Conservation (phyloP, 2,329 filamentous ascomycete species). For the Ophiosphaerella korrae region DNA sequence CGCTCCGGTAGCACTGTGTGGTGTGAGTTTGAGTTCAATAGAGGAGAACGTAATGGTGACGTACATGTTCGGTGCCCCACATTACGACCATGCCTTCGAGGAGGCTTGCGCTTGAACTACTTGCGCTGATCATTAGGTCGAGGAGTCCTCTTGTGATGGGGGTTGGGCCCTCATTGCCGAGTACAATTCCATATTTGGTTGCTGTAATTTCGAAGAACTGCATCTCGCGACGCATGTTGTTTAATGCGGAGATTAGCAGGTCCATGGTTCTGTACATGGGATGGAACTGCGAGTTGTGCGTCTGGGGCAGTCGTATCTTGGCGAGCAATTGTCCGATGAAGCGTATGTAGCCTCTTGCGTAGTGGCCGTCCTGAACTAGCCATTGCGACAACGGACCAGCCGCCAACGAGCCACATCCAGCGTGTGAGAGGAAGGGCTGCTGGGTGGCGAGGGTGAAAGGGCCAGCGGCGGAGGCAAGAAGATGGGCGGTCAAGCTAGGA, state of each 20-base stretch:
- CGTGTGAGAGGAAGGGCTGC: slow-evolving; percentile 68
- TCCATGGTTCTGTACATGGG: slow-evolving; percentile 64
- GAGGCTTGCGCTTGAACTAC: slow-evolving; percentile 57
- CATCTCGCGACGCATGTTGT: slow-evolving; percentile 70
- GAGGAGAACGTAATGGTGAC: slow-evolving; percentile 10
- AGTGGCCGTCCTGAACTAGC: slow-evolving; percentile 74
- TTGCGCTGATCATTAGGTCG: slow-evolving; percentile 64
- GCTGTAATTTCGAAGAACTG: slow-evolving; percentile 70
- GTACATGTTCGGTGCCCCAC: slow-evolving; percentile 73
- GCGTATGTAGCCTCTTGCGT: slow-evolving; percentile 71
- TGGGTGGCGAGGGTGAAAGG: slow-evolving; percentile 65
- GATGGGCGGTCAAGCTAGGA: slow-evolving; percentile 62
- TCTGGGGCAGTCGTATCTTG: slow-evolving; percentile 62
- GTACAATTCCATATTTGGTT: slow-evolving; percentile 61
- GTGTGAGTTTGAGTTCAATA: slow-evolving; percentile 8
- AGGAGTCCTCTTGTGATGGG: slow-evolving; percentile 60
- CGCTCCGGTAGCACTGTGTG: slow-evolving; percentile 51
- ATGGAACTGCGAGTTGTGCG: slow-evolving; percentile 49
- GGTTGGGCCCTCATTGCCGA: slow-evolving; percentile 53
- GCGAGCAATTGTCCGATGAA: slow-evolving; percentile 69
- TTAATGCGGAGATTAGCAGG: slow-evolving; percentile 67
- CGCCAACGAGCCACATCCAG: slow-evolving; percentile 65
- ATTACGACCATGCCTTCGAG: slow-evolving; percentile 74
- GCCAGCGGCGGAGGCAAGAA: slow-evolving; percentile 56
- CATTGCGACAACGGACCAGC: slow-evolving; percentile 64